Percentiles rank a stretch among this genome's conserved stretches.
Evolutionary conservation across 1,284 basidiomycete species (phyloP).

Genomic region (Tilletia walkeri): DNA sequence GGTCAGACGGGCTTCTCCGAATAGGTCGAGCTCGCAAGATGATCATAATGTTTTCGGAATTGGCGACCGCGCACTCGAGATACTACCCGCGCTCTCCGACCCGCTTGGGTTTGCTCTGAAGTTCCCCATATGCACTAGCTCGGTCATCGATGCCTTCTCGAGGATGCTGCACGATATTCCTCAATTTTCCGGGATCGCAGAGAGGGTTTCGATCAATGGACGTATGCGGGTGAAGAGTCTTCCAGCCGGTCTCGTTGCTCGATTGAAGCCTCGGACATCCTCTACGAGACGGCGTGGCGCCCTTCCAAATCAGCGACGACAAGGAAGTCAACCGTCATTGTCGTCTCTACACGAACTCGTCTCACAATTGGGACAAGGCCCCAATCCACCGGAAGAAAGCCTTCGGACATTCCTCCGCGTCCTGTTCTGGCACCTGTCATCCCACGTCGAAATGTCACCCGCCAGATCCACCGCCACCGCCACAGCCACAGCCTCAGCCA

Average conservation of each 20-base stretch:
- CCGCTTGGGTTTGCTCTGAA: background rate
- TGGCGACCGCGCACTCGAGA: no score
- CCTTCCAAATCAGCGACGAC: background rate
- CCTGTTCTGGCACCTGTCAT: constrained; percentile 7
- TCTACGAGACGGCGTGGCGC: no score
- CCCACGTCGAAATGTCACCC: background rate
- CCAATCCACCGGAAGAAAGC: no score
- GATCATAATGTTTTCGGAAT: background rate
- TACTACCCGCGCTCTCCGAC: background rate
- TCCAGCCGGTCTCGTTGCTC: background rate
- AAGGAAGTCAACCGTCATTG: background rate
- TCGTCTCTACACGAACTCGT: background rate
- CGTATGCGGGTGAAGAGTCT: background rate
- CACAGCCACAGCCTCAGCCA: no score
- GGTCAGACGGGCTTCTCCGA: background rate
- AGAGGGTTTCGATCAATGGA: background rate
- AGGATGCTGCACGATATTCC: constrained; percentile 4
- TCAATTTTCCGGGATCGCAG: background rate
- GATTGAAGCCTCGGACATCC: background rate
- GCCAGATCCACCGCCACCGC: background rate
- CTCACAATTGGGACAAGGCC: background rate
- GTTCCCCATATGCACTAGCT: background rate
- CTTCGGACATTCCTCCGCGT: constrained; percentile 2
- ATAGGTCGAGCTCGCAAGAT: no score
- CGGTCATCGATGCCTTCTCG: constrained; percentile 7